These are phyloP conservation scores for Aspergillus clavatus DNA, from an alignment of 2,329 filamentous ascomycete species.

Conservation along the genomic window DNA sequence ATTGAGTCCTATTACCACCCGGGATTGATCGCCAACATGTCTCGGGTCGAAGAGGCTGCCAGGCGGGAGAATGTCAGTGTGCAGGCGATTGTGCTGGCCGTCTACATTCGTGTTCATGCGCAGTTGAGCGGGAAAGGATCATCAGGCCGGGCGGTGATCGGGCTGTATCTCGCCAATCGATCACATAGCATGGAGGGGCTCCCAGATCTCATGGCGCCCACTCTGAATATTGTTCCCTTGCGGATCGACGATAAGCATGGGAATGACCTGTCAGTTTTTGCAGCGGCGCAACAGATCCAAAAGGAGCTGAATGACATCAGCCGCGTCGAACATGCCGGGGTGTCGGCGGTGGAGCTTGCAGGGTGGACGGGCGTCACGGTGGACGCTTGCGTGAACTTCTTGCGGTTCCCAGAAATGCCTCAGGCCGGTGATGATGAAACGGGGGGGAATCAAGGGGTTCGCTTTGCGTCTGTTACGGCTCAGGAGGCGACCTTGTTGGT, in stretches of 20 bases:
- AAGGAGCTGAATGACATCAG: constrained; percentile 61
- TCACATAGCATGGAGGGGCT: constrained; percentile 49
- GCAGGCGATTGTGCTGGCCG: constrained; percentile 72
- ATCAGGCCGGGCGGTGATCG: constrained; percentile 55
- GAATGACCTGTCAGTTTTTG: constrained; percentile 36
- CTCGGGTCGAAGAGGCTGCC: constrained; percentile 40
- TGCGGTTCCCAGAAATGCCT: constrained; percentile 50
- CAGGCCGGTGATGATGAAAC: constrained; percentile 4
- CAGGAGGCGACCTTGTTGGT: neutral
- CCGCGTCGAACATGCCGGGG: constrained; percentile 46
- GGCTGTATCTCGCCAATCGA: constrained; percentile 80
- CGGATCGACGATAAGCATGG: constrained; percentile 43
- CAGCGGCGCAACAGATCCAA: constrained; percentile 65
- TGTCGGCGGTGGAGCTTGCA: constrained; percentile 64
- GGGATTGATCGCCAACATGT: constrained; percentile 24
- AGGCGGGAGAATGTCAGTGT: constrained; percentile 56
- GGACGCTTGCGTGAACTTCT: constrained; percentile 76
- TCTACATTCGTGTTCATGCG: constrained; percentile 55
- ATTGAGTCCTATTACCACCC: constrained; percentile 12
- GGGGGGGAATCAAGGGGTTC: neutral
- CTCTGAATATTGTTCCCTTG: constrained; percentile 73
- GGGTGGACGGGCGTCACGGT: constrained; percentile 69
- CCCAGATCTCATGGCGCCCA: constrained; percentile 58
- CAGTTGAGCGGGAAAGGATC: constrained; percentile 16
- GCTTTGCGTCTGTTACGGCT: neutral